Conservation (phyloP, 345 rosid species). For the Melastoma malabathricum region DNA sequence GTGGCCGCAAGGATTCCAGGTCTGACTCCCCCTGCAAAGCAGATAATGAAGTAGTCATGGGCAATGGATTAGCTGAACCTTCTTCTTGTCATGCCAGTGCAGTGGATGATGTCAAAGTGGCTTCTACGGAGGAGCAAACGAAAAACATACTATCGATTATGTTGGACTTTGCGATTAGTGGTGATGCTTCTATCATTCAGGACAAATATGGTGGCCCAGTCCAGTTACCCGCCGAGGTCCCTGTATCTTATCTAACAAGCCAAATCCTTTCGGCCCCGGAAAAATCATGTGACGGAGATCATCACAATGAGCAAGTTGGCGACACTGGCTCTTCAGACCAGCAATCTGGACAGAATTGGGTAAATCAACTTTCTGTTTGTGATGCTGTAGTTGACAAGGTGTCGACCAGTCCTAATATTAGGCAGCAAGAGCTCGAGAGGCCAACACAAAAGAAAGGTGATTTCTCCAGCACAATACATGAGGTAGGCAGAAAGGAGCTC, state of each 20-base stretch:
- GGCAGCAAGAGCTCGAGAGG: conserved; percentile 26
- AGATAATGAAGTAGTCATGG: conserved; percentile 15
- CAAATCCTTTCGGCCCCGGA: conserved; percentile 10
- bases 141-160: conserved; percentile 3
- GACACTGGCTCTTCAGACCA: conserved; percentile 29
- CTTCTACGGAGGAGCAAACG: conserved; percentile 3
- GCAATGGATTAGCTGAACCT: conserved; percentile 22
- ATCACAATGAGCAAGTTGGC: conserved; percentile 21
- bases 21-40: conserved; percentile 12
- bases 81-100: conserved; percentile 11
- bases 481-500: conserved; percentile 30
- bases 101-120: conserved; percentile 1
- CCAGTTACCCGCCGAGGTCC: too few species aligned
- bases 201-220: background rate
- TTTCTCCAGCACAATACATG: conserved; percentile 36
- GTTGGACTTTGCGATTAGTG: conserved; percentile 11
- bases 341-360: conserved; percentile 27
- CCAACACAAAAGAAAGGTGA: conserved; percentile 26
- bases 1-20: conserved; percentile 19
- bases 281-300: conserved; percentile 9
- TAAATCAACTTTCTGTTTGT: conserved; percentile 14
- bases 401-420: conserved; percentile 19
- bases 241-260: conserved; percentile 6
- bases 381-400: conserved; percentile 20
- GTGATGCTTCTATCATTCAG: conserved; percentile 18